Base-by-base conservation (phyloP, 2,329 filamentous ascomycete species). In the Arthrobotrys pseudoclavata region DNA sequence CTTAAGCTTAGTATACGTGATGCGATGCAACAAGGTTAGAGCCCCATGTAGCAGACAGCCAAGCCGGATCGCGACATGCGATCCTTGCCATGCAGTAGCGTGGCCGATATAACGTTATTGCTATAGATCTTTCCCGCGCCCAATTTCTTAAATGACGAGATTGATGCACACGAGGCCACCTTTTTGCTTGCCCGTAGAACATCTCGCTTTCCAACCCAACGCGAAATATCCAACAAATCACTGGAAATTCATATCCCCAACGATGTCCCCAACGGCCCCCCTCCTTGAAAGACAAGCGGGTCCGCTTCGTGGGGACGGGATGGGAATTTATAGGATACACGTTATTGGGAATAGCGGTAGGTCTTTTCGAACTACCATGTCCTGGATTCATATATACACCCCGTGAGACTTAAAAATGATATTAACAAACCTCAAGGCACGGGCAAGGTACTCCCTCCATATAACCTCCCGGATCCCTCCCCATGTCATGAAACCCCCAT, bases 261-360 rank as follows among this genome's bases (percentile, higher is more conserved):
- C 63, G 26, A 67, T 67, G 63, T 42, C 63, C 15, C 48, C 60
- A 47, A 63, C 42, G 37, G 42, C 9, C 18, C 63, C 29, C 7
- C 48, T 67, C 10, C 48, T 67, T 29, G 29, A 34, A 9, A 13
- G 22, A 4, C 42, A 13, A 12, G 45, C 55, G 37, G 37, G 60
- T 2, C 64, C 64, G 3, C 64, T 76, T 9, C 50, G 62, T 7
- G 71, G 71, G 5, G 64, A 76, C 24, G 64, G 71, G 24, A 76
- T 60, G 12, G 63, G 64, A 3, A 29, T 76, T 24, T 76, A 76
- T 52, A 47, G 48, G 55, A 76, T 76, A n/a, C 71, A 76, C 47
- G 64, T 76, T 5, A 76, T 76, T 47, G 71, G 71, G 34, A 76
- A 76, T 24, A 76, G 71, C 37, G 71, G 71, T 76, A 69, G 9